A percentile compares a stretch with the other conserved stretches of the same genome.
Evolutionary conservation across 1,139 yeast genomes (phyloP).

Genomic region (Diutina rugosa): DNA sequence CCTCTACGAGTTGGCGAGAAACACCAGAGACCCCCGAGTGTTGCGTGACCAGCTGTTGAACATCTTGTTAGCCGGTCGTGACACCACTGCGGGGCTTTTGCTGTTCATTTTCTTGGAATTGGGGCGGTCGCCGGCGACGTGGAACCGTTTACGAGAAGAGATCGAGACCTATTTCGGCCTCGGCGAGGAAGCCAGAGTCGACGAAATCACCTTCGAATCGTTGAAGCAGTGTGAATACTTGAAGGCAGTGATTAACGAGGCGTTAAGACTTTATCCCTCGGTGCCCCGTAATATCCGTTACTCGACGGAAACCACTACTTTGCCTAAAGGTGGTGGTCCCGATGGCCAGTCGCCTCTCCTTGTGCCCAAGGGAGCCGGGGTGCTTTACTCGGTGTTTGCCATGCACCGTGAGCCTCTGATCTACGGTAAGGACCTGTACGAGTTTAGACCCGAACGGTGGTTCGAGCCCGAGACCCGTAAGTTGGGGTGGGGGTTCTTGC

Average conservation of each 20-base stretch:
- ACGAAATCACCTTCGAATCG: conserved; percentile 31
- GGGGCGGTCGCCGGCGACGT: conserved; percentile 29
- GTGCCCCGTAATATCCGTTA: conserved; percentile 41
- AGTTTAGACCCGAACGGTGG: conserved; percentile 47
- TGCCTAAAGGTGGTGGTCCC: conserved; percentile 42
- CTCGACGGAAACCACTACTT: conserved; percentile 30
- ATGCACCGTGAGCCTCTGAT: conserved; percentile 30
- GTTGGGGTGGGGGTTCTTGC: conserved; percentile 36
- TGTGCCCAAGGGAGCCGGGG: conserved; percentile 32
- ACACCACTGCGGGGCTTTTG: conserved; percentile 44
- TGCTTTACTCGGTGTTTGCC: conserved; percentile 29
- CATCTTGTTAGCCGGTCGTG: conserved; percentile 42
- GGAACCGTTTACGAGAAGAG: conserved; percentile 23
- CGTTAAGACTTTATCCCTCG: conserved; percentile 40
- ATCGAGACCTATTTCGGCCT: conserved; percentile 22
- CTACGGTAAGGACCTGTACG: conserved; percentile 37
- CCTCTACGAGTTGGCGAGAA: conserved; percentile 36
- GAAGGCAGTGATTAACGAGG: conserved; percentile 35
- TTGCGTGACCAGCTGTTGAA: conserved; percentile 40
- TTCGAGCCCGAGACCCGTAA: conserved; percentile 23
- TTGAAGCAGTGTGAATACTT: conserved; percentile 37
- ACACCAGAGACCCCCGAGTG: conserved; percentile 34
- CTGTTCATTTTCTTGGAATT: conserved; percentile 34
- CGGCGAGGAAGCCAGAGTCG: conserved; percentile 17
- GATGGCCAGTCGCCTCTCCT: conserved; percentile 28